Evolutionary conservation across 768 basidiomycete genomes (phyloP).

Genomic region (Tephrocybe sp.): DNA sequence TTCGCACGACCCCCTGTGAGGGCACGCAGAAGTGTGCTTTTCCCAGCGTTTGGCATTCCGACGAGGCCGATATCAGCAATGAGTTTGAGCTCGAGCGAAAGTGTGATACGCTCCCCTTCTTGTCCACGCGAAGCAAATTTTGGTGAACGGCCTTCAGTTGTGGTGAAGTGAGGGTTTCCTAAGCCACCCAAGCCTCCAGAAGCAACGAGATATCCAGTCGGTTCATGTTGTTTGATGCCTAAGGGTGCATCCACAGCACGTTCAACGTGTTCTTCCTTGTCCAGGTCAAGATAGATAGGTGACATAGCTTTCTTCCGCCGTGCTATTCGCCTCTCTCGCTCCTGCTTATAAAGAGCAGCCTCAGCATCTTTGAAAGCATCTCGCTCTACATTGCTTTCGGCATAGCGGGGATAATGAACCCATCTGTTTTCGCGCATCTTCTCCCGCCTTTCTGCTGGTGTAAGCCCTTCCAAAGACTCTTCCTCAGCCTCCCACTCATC

Average conservation of each 20-base stretch:
- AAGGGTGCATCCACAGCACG: constrained; percentile 60
- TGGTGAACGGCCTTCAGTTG: constrained; percentile 70
- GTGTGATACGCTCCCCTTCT: constrained; percentile 72
- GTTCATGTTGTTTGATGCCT: constrained; percentile 52
- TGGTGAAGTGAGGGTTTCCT: constrained; percentile 87
- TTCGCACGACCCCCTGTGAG: constrained; percentile 84
- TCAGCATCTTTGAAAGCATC: constrained; percentile 77
- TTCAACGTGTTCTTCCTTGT: constrained; percentile 45
- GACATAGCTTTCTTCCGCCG: constrained; percentile 40
- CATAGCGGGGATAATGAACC: constrained; percentile 76
- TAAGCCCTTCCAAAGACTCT: constrained; percentile 51
- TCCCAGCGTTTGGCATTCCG: constrained; percentile 93
- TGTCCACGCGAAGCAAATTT: constrained; percentile 83
- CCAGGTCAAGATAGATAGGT: constrained; percentile 64
- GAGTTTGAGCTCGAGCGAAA: constrained; percentile 91
- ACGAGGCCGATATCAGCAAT: constrained; percentile 95
- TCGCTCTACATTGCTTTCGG: constrained; percentile 60
- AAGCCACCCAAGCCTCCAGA: constrained; percentile 79
- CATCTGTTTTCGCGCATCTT: constrained; percentile 67
- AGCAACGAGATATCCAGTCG: constrained; percentile 66
- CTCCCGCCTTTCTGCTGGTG: constrained; percentile 46
- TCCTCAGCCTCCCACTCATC: constrained; percentile 78
- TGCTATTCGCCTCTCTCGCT: constrained; percentile 55
- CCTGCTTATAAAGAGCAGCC: constrained; percentile 54
- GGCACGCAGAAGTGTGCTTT: constrained; percentile 89